Conservation (phyloP, 305 asterid species). For the Rubia tinctorum region DNA sequence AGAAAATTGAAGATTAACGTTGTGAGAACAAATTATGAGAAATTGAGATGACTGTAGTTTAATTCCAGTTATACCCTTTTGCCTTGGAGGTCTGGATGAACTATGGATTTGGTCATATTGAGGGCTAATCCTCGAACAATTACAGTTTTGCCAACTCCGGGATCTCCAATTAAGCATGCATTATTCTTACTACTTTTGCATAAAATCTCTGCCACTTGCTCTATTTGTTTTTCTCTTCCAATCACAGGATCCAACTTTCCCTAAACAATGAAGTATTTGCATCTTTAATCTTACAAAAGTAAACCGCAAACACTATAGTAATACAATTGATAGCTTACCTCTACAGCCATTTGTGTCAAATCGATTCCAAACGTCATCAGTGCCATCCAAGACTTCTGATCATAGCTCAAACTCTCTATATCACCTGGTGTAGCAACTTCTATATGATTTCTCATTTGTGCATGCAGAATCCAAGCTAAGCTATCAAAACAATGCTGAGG, state of each 20-base stretch:
- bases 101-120: slow-evolving; percentile 18
- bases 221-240: slow-evolving; percentile 27
- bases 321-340: slow-evolving; percentile 6
- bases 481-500: background rate
- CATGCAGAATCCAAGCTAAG: too few species aligned
- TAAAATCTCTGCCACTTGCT: slow-evolving; percentile 21
- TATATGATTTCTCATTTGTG: too few species aligned
- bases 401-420: background rate
- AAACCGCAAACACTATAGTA: background rate
- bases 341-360: slow-evolving; percentile 10
- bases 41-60: background rate
- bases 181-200: slow-evolving; percentile 23
- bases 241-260: slow-evolving; percentile 36
- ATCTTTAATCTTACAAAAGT: background rate
- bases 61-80: slow-evolving; percentile 23
- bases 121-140: slow-evolving; percentile 33
- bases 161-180: slow-evolving; percentile 36
- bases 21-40: background rate
- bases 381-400: background rate
- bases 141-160: slow-evolving; percentile 44
- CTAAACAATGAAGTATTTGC: slow-evolving; percentile 2
- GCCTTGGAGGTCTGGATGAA: slow-evolving; percentile 18
- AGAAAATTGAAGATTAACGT: background rate
- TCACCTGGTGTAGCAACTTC: too few species aligned
- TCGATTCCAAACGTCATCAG: slow-evolving; percentile 7